Evolutionary conservation across 768 basidiomycete genomes (phyloP), one percentile per base, ranked within the genome.

Genomic region (Rhodosporidiobolus sp.): DNA sequence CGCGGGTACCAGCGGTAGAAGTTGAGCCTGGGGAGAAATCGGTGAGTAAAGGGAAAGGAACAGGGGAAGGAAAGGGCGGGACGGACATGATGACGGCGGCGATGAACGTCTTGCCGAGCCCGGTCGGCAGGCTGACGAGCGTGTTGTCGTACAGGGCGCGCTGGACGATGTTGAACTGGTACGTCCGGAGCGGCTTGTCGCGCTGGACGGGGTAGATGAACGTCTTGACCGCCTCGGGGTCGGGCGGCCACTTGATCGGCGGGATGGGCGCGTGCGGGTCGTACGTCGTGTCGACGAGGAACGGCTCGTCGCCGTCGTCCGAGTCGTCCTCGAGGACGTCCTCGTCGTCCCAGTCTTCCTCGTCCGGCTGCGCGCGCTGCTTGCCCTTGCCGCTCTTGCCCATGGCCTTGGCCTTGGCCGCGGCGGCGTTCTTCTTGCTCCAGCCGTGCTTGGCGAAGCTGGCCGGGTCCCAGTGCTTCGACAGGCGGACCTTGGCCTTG

Each of bases 61-160:
- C 46, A 48, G 2, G 20, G 20, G 24, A 28, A 82, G 43, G 55
- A 28, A 56, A 14, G 2, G n/a, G n/a, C 22, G 7, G 11, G 22
- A 63, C 74, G 34, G 10, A 72, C 95, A 99, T 97, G 30, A 99
- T 86, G 4, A 92, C 92, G 1, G 95, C 94, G 7, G 96, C 96
- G 70, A 99, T 90, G 78, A 99, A 98, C 0, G 96, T 99, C 83
- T 99, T 99, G 24, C 96, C 96, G 20, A 98, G 83, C 56, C 96
- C 96, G 0, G 96, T 99, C 3, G 96, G 96, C 22, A 99, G 83
- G 0, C 94, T 90, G 38, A 97, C 94, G 14, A 99, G 86, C 12
- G 92, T 91, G 79, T 99, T 98, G 34, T 97, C 90, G 78, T 90
- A 92, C 32, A 99, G 84, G 77, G 88, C 90, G 43, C 87, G 85